phyloP scores from a whole-genome alignment of 345 rosid species.

The Bretschneidera sinensis region DNA sequence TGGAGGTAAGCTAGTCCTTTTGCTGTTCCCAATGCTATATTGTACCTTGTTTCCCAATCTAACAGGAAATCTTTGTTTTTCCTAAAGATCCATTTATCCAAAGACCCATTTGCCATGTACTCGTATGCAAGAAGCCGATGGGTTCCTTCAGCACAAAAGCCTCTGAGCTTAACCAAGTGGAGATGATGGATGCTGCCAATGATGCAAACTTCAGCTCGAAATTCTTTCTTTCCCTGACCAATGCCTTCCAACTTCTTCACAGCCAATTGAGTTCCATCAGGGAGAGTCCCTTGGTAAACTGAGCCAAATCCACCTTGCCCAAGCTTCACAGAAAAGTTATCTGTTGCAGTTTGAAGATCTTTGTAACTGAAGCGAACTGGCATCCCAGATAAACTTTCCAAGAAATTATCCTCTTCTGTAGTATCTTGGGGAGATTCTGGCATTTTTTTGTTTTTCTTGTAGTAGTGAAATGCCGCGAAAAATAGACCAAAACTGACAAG shows the following conservation, averaged over 20 bases:
- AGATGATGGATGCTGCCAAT: conserved; percentile 93
- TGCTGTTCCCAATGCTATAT: conserved; percentile 76
- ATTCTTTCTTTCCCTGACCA: conserved; percentile 95
- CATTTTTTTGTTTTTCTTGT: conserved; percentile 31
- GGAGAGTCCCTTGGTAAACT: conserved; percentile 70
- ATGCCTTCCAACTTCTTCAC: conserved; percentile 95
- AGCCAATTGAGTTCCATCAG: conserved; percentile 73
- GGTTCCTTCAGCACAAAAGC: conserved; percentile 85
- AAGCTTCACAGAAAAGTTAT: conserved; percentile 69
- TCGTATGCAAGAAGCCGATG: conserved; percentile 86
- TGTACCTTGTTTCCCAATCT: conserved; percentile 75
- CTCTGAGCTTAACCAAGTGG: conserved; percentile 79
- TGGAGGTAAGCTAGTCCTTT: conserved; percentile 94
- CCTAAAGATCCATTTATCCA: conserved; percentile 90
- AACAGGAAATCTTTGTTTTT: conserved; percentile 34
- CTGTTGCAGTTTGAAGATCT: conserved; percentile 77
- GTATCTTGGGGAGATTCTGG: conserved; percentile 38
- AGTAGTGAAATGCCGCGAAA: conserved; percentile 40
- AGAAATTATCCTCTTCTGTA: conserved; percentile 78
- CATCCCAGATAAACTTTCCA: conserved; percentile 69
- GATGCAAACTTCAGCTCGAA: conserved; percentile 87
- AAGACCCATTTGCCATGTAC: conserved; percentile 74
- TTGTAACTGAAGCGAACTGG: conserved; percentile 70
- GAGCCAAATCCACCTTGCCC: conserved; percentile 98
- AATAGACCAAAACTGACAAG: conserved; percentile 42